Percentiles rank a stretch among this genome's conserved stretches.
These are phyloP conservation scores for Lumnitzera racemosa DNA, from an alignment of 345 rosid species.

Conservation along the genomic window DNA sequence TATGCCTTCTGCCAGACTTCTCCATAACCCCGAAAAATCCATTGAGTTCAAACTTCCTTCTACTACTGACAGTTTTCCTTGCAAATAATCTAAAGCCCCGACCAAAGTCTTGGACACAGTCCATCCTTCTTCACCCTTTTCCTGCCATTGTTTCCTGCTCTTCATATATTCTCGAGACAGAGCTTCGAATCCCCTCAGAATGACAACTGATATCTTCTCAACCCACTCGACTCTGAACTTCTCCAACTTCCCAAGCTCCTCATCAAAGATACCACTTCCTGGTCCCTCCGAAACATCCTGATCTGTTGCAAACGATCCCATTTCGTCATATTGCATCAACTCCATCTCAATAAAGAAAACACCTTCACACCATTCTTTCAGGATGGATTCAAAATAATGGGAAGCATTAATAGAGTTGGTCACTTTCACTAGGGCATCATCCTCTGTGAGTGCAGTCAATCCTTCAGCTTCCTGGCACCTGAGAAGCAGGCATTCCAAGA, in stretches of 20 bases:
- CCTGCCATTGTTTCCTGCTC: constrained; percentile 83
- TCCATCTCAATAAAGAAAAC: constrained; percentile 80
- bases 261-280: constrained; percentile 40
- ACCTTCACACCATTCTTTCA: constrained; percentile 85
- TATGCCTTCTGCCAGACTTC: constrained; percentile 65
- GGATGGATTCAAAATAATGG: constrained; percentile 51
- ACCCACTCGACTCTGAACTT: constrained; percentile 72
- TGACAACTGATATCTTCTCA: constrained; percentile 60
- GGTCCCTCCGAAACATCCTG: constrained; percentile 13
- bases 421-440: constrained; percentile 72
- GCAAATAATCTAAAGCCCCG: constrained; percentile 67
- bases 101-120: constrained; percentile 55
- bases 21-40: constrained; percentile 68
- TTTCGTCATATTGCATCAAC: constrained; percentile 27
- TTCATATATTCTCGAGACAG: constrained; percentile 65
- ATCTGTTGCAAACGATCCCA: constrained; percentile 22
- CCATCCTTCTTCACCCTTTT: constrained; percentile 63
- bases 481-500: constrained; percentile 57
- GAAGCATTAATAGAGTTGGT: constrained; percentile 62
- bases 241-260: constrained; percentile 51
- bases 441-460: constrained; percentile 77
- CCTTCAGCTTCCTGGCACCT: constrained; percentile 98
- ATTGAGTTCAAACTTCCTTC: constrained; percentile 50
- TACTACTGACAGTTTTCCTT: constrained; percentile 55
- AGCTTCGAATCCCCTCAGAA: constrained; percentile 81